Evolutionary conservation across 2,329 filamentous ascomycete genomes (phyloP).

Genomic region (Diaporthe citriasiana): DNA sequence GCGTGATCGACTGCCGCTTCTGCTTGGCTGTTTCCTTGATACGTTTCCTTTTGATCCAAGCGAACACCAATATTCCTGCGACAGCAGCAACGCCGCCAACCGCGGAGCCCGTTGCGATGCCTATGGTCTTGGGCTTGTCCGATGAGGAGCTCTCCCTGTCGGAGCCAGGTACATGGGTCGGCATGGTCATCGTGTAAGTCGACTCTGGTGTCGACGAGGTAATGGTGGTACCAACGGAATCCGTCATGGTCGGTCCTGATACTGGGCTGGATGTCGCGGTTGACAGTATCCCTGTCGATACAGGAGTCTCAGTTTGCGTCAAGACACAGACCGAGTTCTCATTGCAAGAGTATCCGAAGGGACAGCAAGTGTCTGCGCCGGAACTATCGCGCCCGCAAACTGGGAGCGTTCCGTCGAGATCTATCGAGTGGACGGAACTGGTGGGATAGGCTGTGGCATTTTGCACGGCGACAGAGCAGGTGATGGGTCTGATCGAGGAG

Average conservation of each 20-base stretch:
- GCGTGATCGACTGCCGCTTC: constrained; percentile 6
- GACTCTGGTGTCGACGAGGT: background rate
- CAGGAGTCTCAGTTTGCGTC: constrained; percentile 18
- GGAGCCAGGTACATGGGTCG: constrained; percentile 2
- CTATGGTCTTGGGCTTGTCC: constrained; percentile 25
- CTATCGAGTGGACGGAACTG: constrained; percentile 34
- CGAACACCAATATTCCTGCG: constrained; percentile 33
- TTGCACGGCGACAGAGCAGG: constrained; percentile 36
- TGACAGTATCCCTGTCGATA: constrained; percentile 19
- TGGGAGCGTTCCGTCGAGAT: constrained; percentile 37
- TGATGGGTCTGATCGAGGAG: constrained; percentile 37
- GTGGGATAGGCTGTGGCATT: constrained; percentile 39
- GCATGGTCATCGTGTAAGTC: background rate
- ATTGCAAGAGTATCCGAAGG: constrained; percentile 41
- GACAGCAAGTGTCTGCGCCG: constrained; percentile 35
- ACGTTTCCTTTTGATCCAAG: constrained; percentile 33
- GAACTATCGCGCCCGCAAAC: constrained; percentile 32
- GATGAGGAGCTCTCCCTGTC: constrained; percentile 25
- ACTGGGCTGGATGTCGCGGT: constrained; percentile 28
- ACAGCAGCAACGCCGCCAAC: constrained; percentile 35
- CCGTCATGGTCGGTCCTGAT: background rate
- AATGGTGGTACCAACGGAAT: constrained; percentile 3
- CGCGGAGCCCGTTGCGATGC: constrained; percentile 40
- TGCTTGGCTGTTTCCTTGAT: constrained; percentile 14
- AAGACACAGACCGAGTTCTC: constrained; percentile 25